A percentile compares a stretch with the other conserved stretches of the same genome.
Evolutionary conservation across 495 filamentous ascomycete species (phyloP).

Genomic region (Cairneyella variabilis): DNA sequence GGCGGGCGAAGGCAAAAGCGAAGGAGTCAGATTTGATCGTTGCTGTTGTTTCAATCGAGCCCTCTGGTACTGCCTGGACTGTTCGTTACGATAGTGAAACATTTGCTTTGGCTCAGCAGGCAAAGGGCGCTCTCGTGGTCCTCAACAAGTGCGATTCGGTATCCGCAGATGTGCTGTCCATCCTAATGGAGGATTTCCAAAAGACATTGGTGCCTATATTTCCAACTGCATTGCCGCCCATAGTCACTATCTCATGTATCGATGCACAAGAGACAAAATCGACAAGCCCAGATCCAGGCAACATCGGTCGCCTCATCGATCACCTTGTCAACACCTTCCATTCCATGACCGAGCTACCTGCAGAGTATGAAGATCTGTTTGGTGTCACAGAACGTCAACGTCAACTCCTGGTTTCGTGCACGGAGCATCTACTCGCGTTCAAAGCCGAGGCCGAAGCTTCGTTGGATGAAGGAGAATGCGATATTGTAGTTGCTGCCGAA

Average conservation of each 20-base stretch:
- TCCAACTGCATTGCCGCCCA: constrained; percentile 12
- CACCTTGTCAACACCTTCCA: constrained; percentile 65
- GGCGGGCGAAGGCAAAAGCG: constrained; percentile 76
- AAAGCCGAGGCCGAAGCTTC: constrained; percentile 40
- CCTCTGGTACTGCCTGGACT: constrained; percentile 26
- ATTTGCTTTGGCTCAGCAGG: constrained; percentile 42
- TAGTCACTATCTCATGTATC: constrained; percentile 64
- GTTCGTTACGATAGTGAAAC: constrained; percentile 46
- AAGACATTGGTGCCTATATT: neutral
- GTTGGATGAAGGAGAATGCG: constrained; percentile 43
- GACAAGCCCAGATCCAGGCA: constrained; percentile 42
- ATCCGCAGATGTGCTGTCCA: neutral
- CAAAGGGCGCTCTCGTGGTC: constrained; percentile 62
- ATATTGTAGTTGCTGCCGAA: constrained; percentile 95
- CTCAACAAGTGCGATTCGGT: constrained; percentile 81
- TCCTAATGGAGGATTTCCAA: neutral
- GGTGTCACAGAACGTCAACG: constrained; percentile 89
- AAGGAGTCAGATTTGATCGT: constrained; percentile 82
- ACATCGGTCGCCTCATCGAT: constrained; percentile 64
- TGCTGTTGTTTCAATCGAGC: constrained; percentile 69
- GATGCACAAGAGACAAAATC: constrained; percentile 11
- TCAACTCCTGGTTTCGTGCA: constrained; percentile 70
- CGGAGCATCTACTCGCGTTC: constrained; percentile 66
- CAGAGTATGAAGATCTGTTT: constrained; percentile 71
- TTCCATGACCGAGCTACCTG: constrained; percentile 61